These are phyloP conservation scores for Spencermartinsiella europaea DNA, from an alignment of 805 yeast genomes.

Conservation along the genomic window DNA sequence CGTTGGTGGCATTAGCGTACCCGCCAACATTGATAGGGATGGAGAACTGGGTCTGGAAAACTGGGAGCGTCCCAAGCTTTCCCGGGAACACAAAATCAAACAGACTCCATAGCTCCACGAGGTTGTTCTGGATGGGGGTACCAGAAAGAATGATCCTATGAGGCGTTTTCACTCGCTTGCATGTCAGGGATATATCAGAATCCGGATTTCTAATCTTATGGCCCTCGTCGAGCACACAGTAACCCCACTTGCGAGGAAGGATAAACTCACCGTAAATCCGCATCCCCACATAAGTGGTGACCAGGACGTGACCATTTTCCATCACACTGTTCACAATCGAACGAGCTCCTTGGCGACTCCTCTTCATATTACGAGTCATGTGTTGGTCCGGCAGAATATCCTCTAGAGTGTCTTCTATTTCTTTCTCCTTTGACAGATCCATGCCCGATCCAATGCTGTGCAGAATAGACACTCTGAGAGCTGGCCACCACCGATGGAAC, in stretches of 20 bases:
- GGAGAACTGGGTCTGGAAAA: conserved; percentile 88
- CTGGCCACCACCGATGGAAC: conserved; percentile 98
- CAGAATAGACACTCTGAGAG: conserved; percentile 74
- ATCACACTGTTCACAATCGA: conserved; percentile 52
- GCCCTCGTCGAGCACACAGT: conserved; percentile 90
- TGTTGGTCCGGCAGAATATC: conserved; percentile 20
- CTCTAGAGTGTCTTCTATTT: conserved; percentile 28
- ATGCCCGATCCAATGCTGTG: conserved; percentile 93
- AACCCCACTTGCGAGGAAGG: conserved; percentile 77
- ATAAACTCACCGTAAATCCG: conserved; percentile 59
- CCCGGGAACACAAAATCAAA: conserved; percentile 97
- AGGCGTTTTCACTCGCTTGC: conserved; percentile 80
- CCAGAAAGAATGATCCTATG: conserved; percentile 88
- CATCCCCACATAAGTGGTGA: conserved; percentile 89
- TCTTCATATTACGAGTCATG: conserved; percentile 31
- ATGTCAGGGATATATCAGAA: conserved; percentile 74
- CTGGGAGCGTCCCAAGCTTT: conserved; percentile 87
- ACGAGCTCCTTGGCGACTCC: conserved; percentile 30
- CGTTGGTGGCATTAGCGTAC: conserved; percentile 92
- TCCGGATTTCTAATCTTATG: conserved; percentile 96
- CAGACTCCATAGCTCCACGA: conserved; percentile 88
- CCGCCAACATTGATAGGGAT: conserved; percentile 96
- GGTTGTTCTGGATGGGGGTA: conserved; percentile 92
- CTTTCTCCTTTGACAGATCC: conserved; percentile 33
- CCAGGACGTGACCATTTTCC: conserved; percentile 69